A percentile compares a stretch with the other conserved stretches of the same genome.
Conservation (phyloP, 306 rosid genomes). For the Quillaja saponaria region DNA sequence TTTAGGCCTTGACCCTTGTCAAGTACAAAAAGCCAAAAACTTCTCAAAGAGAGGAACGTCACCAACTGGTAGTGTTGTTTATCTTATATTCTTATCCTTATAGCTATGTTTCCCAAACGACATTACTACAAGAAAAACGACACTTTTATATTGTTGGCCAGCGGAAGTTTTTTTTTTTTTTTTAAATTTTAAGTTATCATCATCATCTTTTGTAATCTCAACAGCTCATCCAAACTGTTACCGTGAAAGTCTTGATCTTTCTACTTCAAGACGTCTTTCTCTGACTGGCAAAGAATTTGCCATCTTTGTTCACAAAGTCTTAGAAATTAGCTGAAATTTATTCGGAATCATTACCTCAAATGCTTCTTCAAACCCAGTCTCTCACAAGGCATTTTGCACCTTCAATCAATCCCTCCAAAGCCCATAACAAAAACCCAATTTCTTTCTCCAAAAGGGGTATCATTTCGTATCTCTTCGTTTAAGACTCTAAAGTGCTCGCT, state of each 20-base stretch:
- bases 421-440: conserved; percentile 27
- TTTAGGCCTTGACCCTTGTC: too few relatives aligned
- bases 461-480: conserved; percentile 29
- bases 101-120: conserved; percentile 7
- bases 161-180: too few relatives aligned
- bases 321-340: neutral
- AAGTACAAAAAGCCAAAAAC: too few relatives aligned
- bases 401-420: conserved; percentile 31
- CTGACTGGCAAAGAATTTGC: neutral
- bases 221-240: neutral
- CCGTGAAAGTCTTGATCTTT: neutral
- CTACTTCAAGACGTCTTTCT: neutral
- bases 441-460: conserved; percentile 13
- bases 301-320: neutral
- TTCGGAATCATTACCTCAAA: conserved; percentile 21
- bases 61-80: conserved; percentile 18
- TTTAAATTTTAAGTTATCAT: conserved; percentile 9
- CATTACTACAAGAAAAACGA: neutral
- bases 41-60: too few relatives aligned
- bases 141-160: neutral
- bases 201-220: conserved; percentile 7
- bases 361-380: conserved; percentile 61
- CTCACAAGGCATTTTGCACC: conserved; percentile 34
- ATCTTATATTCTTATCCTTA: too few relatives aligned
- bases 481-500: conserved; percentile 54